Percentiles rank a stretch among this genome's conserved stretches.
phyloP scores from a whole-genome alignment of 2,329 filamentous ascomycete genomes.

The Colletotrichum sp. region DNA sequence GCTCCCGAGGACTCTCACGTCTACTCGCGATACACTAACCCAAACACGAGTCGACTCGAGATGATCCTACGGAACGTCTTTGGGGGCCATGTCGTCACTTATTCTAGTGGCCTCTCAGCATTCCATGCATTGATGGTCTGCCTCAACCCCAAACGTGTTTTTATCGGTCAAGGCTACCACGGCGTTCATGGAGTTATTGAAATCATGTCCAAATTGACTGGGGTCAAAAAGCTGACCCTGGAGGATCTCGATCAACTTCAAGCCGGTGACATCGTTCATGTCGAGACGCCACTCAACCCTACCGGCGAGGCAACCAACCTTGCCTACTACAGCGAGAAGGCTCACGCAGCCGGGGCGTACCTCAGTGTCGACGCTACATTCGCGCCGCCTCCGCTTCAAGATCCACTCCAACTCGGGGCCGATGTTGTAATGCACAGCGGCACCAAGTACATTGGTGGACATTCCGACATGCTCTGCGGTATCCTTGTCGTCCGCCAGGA shows the following conservation, averaged over 20 bases:
- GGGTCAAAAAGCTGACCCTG: conserved; percentile 65
- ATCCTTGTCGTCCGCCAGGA: conserved; percentile 72
- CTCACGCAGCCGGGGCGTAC: conserved; percentile 69
- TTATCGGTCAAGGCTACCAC: conserved; percentile 88
- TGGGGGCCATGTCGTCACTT: neutral
- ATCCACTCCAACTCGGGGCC: conserved; percentile 82
- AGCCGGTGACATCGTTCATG: conserved; percentile 82
- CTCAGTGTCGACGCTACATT: neutral
- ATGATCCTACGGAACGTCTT: neutral
- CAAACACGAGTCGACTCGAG: neutral
- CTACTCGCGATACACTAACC: neutral
- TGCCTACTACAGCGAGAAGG: conserved; percentile 79
- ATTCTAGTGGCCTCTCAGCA: neutral
- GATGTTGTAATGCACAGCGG: conserved; percentile 92
- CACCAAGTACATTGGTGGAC: conserved; percentile 95
- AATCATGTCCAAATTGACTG: conserved; percentile 76
- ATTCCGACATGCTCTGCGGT: conserved; percentile 91
- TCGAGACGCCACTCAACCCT: conserved; percentile 94
- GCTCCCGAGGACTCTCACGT: neutral
- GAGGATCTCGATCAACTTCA: conserved; percentile 65
- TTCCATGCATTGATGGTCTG: conserved; percentile 68
- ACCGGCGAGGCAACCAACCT: conserved; percentile 82
- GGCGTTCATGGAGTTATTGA: conserved; percentile 87
- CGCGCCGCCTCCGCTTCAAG: conserved; percentile 79
- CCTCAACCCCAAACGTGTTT: conserved; percentile 81